Base-by-base conservation (phyloP, 2,329 filamentous ascomycete species). In the Ceratocystis papillata region DNA sequence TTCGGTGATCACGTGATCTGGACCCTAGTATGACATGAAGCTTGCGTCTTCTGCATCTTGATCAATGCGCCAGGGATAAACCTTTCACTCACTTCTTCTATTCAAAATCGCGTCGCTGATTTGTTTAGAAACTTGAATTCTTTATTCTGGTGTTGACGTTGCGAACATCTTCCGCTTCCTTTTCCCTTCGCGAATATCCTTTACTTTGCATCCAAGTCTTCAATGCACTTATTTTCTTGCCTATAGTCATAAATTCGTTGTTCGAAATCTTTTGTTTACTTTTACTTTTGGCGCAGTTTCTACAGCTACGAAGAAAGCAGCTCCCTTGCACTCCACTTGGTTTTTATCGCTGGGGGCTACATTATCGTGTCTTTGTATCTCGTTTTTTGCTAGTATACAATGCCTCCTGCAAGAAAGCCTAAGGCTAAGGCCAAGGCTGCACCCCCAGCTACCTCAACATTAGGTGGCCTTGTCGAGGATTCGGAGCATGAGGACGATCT, bases 401-500 rank as follows among this genome's bases (percentile, higher is more conserved):
- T 67, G 66, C 63, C 63, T 60, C 63, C 63, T 8, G 25, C 63
- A 15, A 65, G 59, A 60, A 67, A 63, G 41, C 57, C 45, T 20
- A 67, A 64, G 55, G 55, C 20, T 3, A 67, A 63, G 41, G 63
- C 45, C 48, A 64, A 64, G 55, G 45, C 20, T 12, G 53, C 28
- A 7, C 46, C 46, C 3, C 46, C 63, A n/a, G 41, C 57, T 17
- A 20, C 15, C 25, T 57, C 57, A 8, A 65, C 61, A 6, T 45
- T 65, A 3, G 66, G 60, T 28, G 63, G 50, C 37, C 61, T 67
- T 44, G 65, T 64, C 8, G 62, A 61, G 15, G 65, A 66, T 30
- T 64, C 55, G 12, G 65, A 67, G n/a, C 22, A 45, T 2, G 65
- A 67, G 22, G 66, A 67, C 57, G 66, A 67, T 8, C 48, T 67